A percentile compares a stretch with the other conserved stretches of the same genome.
phyloP scores from a whole-genome alignment of 2,329 filamentous ascomycete species.

The Trichophyton simii region DNA sequence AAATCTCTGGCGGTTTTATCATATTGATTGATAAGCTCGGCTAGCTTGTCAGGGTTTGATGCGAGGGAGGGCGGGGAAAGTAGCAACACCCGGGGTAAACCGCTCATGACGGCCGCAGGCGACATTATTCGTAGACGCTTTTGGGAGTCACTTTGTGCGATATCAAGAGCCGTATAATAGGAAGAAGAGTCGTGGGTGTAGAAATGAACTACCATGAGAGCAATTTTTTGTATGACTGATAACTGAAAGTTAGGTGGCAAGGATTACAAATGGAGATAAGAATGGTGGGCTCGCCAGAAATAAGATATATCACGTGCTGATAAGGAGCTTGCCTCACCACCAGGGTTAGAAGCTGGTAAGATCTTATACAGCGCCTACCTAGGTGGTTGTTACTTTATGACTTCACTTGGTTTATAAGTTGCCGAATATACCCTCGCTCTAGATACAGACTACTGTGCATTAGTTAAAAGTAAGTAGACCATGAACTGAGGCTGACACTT shows the following conservation, averaged over 20 bases:
- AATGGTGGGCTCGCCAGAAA: neutral
- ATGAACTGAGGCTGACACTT: neutral
- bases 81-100: constrained; percentile 53
- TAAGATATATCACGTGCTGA: neutral
- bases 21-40: constrained; percentile 56
- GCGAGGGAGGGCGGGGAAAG: constrained; percentile 85
- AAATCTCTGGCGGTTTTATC: constrained; percentile 70
- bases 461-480: neutral
- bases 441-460: neutral
- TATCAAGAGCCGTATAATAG: neutral
- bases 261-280: neutral
- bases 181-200: neutral
- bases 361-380: no score
- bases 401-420: neutral
- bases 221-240: neutral
- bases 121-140: neutral
- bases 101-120: neutral
- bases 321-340: neutral
- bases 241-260: neutral
- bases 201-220: neutral
- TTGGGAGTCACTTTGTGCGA: no score
- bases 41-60: constrained; percentile 66
- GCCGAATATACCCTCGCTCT: neutral
- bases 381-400: neutral
- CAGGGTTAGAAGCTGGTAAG: no score